These are phyloP conservation scores for Castanea crenata DNA, from an alignment of 306 rosid species.

Conservation along the genomic window DNA sequence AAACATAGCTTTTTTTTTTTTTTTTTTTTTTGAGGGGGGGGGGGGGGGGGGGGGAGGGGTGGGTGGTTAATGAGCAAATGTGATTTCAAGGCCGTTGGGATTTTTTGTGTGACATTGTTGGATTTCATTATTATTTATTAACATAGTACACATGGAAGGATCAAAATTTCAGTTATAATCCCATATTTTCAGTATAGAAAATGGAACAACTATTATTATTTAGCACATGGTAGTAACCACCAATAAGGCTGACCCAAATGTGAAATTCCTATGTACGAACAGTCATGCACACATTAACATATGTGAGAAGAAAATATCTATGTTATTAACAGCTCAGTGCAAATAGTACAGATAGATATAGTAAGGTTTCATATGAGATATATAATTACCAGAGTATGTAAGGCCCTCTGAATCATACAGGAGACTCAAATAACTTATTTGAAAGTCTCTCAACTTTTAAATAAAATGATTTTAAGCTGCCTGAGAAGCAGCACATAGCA, in stretches of 20 bases:
- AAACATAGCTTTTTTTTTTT: not conserved
- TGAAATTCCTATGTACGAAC: not conserved
- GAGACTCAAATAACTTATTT: not conserved
- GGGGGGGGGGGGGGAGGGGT: too few relatives aligned
- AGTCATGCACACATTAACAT: not conserved
- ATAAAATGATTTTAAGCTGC: not conserved
- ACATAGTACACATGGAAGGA: not conserved
- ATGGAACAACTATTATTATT: not conserved
- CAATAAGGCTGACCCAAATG: not conserved
- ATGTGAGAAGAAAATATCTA: not conserved
- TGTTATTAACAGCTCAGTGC: not conserved
- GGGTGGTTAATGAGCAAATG: not conserved
- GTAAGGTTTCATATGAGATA: not conserved
- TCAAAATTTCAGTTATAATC: slow-evolving; percentile 8
- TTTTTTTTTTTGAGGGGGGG: too few relatives aligned
- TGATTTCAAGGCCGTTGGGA: not conserved
- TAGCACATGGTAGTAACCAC: not conserved
- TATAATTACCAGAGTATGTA: not conserved
- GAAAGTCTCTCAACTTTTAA: not conserved
- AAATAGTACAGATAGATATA: not conserved
- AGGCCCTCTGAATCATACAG: not conserved
- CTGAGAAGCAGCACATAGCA: not conserved
- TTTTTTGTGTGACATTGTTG: not conserved
- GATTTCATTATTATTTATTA: not conserved
- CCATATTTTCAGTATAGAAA: not conserved